Conservation (phyloP, 2,329 filamentous ascomycete species). For the Volutella citrinella region DNA sequence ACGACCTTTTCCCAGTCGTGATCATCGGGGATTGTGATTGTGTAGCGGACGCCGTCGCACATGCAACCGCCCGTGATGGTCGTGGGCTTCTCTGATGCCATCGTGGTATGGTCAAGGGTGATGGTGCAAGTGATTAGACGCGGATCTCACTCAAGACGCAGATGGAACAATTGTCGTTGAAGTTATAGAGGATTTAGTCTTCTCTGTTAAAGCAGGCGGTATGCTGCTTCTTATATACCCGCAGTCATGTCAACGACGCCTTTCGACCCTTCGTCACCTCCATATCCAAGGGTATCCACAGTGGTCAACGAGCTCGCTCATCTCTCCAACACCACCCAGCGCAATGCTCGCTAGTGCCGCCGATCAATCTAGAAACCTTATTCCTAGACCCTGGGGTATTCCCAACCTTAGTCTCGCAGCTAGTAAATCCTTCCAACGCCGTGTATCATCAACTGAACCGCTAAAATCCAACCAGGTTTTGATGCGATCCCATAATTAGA, state of each 20-base stretch:
- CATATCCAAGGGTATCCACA: no score
- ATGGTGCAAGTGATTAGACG: neutral
- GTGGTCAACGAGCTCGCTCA: no score
- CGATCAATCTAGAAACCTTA: conserved; percentile 3
- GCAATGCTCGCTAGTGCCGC: conserved; percentile 5
- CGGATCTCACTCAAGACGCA: no score
- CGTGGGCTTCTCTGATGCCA: conserved; percentile 28
- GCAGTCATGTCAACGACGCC: conserved; percentile 27
- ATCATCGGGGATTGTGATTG: conserved; percentile 40
- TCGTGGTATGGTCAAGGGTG: conserved; percentile 4
- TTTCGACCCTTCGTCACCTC: conserved; percentile 13
- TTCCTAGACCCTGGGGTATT: neutral
- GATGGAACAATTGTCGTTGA: no score
- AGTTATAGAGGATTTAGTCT: no score
- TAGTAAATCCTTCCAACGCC: no score
- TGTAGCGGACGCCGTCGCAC: conserved; percentile 48
- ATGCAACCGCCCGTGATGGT: conserved; percentile 49
- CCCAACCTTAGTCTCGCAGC: conserved; percentile 3
- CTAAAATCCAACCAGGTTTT: no score
- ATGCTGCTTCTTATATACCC: no score
- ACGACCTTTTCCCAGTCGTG: conserved; percentile 42
- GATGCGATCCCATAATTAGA: no score
- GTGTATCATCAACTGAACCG: conserved; percentile 1
- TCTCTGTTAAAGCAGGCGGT: neutral
- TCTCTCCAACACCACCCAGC: no score